Evolutionary conservation across 2,329 filamentous ascomycete genomes (phyloP).

Genomic region (Hymenoscyphus albidus): DNA sequence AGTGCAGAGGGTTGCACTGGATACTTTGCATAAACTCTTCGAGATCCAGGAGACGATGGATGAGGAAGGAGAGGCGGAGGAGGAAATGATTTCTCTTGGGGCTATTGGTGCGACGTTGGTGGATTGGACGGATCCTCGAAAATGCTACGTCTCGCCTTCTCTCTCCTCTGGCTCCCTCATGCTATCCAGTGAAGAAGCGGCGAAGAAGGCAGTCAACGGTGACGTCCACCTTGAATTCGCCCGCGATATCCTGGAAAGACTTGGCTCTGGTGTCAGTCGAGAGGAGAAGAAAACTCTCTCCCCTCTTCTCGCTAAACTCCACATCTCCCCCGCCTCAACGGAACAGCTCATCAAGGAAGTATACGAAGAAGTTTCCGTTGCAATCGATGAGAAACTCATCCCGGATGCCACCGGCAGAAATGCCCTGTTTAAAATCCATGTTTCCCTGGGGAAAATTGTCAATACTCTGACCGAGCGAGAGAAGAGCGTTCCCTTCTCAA

Average conservation of each 20-base stretch:
- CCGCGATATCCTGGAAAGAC: constrained; percentile 69
- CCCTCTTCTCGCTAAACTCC: constrained; percentile 75
- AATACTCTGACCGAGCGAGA: constrained; percentile 50
- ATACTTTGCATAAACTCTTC: constrained; percentile 70
- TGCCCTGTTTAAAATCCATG: constrained; percentile 64
- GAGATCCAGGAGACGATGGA: constrained; percentile 69
- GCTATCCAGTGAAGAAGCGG: constrained; percentile 47
- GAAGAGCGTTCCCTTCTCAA: constrained; percentile 22
- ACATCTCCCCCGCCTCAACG: constrained; percentile 65
- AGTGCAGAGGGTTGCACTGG: constrained; percentile 71
- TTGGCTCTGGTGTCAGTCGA: constrained; percentile 63
- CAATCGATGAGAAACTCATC: constrained; percentile 59
- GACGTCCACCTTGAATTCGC: constrained; percentile 80
- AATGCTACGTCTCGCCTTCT: constrained; percentile 53
- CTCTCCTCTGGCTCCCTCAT: constrained; percentile 34
- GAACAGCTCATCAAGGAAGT: constrained; percentile 55
- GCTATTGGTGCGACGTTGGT: constrained; percentile 78
- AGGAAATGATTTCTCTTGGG: constrained; percentile 73
- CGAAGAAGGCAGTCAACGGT: constrained; percentile 64
- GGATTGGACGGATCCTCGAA: constrained; percentile 93
- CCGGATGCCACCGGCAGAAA: constrained; percentile 60
- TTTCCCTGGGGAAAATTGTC: constrained; percentile 64
- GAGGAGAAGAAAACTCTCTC: constrained; percentile 84
- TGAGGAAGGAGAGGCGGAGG: constrained; percentile 70
- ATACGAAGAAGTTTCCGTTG: constrained; percentile 55